Conservation (phyloP, 352 stramenopile genomes). For the Pythium rishiriense region DNA sequence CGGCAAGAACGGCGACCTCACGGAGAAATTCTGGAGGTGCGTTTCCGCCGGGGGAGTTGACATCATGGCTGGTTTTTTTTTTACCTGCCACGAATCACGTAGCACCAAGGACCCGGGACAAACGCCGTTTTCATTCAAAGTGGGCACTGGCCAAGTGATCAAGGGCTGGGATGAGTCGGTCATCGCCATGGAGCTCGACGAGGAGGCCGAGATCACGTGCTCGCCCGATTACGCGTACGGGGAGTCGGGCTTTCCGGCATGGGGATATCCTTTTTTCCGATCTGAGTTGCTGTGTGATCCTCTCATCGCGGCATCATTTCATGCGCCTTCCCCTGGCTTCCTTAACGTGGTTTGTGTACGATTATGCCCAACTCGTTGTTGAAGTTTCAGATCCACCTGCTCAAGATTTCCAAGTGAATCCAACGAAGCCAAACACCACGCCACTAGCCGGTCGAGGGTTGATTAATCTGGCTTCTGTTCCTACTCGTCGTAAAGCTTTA, state of each 20-base stretch:
- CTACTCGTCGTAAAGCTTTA: too few relatives aligned
- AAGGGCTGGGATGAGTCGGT: constrained; percentile 96
- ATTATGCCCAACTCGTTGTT: constrained; percentile 93
- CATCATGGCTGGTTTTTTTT: neutral
- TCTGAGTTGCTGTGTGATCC: too few relatives aligned
- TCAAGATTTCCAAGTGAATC: constrained; percentile 46
- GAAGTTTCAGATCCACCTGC: constrained; percentile 93
- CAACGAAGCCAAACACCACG: neutral
- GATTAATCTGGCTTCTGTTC: too few relatives aligned
- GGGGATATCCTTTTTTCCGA: constrained; percentile 88
- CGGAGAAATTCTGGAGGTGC: constrained; percentile 93
- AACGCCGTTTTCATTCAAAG: constrained; percentile 91
- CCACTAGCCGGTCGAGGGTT: too few relatives aligned
- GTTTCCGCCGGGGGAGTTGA: neutral
- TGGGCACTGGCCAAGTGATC: constrained; percentile 94
- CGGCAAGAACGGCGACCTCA: constrained; percentile 68
- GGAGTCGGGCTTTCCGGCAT: constrained; percentile 88
- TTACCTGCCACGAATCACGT: neutral
- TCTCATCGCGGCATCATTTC: neutral
- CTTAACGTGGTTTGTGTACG: constrained; percentile 48
- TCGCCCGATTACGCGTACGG: constrained; percentile 96
- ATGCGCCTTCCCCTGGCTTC: constrained; percentile 8
- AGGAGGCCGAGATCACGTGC: constrained; percentile 91
- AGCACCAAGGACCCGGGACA: constrained; percentile 95
- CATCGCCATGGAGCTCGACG: constrained; percentile 82